A percentile compares a stretch with the other conserved stretches of the same genome.
phyloP scores from a whole-genome alignment of 2,329 filamentous ascomycete species.

The Fusarium xylarioides region DNA sequence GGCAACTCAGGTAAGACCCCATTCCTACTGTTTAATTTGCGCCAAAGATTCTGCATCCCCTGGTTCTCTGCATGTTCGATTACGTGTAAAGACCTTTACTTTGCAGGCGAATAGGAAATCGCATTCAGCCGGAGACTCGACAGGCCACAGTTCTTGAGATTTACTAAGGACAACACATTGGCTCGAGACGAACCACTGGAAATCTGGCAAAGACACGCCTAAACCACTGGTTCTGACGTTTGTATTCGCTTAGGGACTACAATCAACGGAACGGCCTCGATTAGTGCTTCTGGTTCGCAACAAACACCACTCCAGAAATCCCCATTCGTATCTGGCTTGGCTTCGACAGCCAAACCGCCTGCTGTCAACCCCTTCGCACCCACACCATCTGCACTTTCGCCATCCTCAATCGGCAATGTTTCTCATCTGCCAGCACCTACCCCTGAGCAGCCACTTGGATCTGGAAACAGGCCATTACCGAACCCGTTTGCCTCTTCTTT shows the following conservation, averaged over 20 bases:
- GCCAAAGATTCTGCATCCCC: constrained; percentile 38
- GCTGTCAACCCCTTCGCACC: constrained; percentile 36
- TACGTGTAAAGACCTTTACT: constrained; percentile 14
- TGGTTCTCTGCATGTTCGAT: constrained; percentile 19
- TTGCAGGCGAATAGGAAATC: constrained; percentile 36
- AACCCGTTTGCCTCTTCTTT: constrained; percentile 31
- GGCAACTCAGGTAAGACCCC: constrained; percentile 39
- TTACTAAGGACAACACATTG: constrained; percentile 28
- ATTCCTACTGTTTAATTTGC: constrained; percentile 32
- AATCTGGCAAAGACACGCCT: constrained; percentile 40
- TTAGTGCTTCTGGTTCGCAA: constrained; percentile 27
- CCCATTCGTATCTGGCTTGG: constrained; percentile 34
- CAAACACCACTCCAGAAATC: constrained; percentile 27
- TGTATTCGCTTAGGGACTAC: constrained; percentile 42
- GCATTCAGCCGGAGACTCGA: constrained; percentile 43
- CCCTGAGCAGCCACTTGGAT: neutral
- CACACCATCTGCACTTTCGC: neutral
- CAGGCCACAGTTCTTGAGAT: constrained; percentile 32
- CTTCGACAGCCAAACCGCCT: constrained; percentile 3
- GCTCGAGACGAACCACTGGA: constrained; percentile 43
- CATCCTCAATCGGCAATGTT: constrained; percentile 3
- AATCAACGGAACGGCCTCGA: constrained; percentile 33
- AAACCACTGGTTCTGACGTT: constrained; percentile 44
- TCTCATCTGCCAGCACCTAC: constrained; percentile 5
- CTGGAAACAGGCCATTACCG: neutral